Conservation (phyloP, 73 alveolate species). For the Uronychia binucleata region DNA sequence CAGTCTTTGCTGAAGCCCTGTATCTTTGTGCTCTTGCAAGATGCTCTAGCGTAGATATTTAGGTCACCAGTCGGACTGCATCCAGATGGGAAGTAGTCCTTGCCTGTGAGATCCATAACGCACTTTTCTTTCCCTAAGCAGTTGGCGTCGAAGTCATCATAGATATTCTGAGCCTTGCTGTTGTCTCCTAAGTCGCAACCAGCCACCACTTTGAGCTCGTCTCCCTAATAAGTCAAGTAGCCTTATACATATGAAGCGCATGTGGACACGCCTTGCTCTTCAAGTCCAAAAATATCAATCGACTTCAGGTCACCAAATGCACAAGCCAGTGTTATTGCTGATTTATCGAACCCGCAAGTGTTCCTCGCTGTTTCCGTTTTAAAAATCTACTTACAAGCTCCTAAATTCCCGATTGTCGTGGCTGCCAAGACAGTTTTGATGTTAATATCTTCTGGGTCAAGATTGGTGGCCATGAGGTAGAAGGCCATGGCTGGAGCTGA, state of each 20-base stretch:
- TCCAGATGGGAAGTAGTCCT: slow-evolving; percentile 6
- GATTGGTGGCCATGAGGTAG: slow-evolving; percentile 23
- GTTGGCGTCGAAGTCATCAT: slow-evolving; percentile 2
- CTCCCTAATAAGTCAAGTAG: slow-evolving; percentile 38
- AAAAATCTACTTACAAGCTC: slow-evolving; percentile 34
- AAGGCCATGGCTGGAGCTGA: slow-evolving; percentile 40
- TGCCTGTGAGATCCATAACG: too few relatives aligned
- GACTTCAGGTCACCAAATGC: slow-evolving; percentile 36
- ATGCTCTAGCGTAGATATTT: background rate
- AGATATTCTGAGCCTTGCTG: background rate
- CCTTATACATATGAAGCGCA: background rate
- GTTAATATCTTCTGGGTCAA: background rate
- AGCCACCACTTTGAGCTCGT: slow-evolving; percentile 1
- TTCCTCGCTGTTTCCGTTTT: slow-evolving; percentile 13
- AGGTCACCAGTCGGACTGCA: background rate
- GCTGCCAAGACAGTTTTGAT: slow-evolving; percentile 42
- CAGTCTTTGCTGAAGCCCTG: slow-evolving; percentile 2
- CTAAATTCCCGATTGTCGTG: slow-evolving; percentile 51
- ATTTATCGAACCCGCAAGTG: slow-evolving; percentile 30
- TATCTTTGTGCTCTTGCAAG: background rate
- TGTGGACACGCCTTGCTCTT: background rate
- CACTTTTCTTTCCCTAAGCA: slow-evolving; percentile 31
- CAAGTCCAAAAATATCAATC: slow-evolving; percentile 24
- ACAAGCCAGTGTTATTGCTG: slow-evolving; percentile 22
- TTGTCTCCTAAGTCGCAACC: background rate